Conservation (phyloP, 768 basidiomycete species). For the Rhodotorula paludigena region DNA sequence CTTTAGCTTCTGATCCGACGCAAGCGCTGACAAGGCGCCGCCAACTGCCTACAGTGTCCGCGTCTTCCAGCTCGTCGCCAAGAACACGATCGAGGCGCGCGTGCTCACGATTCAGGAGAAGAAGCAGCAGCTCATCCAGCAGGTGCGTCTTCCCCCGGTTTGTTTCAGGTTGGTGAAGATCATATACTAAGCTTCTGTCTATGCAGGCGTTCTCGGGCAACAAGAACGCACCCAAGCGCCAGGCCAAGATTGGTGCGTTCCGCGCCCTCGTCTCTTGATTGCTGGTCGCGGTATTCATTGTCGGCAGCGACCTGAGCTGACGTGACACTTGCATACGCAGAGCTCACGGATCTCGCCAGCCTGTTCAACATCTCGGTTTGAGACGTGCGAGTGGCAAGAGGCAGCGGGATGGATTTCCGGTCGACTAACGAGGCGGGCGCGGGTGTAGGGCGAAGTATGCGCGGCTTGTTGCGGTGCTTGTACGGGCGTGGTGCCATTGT, state of each 20-base stretch:
- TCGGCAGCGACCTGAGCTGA: no score
- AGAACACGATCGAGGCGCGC: conserved; percentile 41
- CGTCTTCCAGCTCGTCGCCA: conserved; percentile 41
- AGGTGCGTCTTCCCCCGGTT: conserved; percentile 15
- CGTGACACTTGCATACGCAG: neutral
- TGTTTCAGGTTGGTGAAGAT: accelerated
- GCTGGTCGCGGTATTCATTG: no score
- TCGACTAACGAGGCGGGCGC: no score
- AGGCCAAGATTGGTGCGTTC: conserved; percentile 27
- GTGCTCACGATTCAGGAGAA: conserved; percentile 41
- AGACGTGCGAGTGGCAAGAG: neutral
- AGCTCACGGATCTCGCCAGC: conserved; percentile 22
- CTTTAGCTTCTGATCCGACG: neutral
- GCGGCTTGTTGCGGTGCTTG: no score
- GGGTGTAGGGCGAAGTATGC: no score
- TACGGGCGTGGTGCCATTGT: no score
- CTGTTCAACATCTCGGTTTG: conserved; percentile 12
- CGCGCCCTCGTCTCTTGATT: neutral
- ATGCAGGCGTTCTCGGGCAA: conserved; percentile 24
- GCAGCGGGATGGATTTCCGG: no score
- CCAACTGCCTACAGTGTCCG: conserved; percentile 2
- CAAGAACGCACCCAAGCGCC: conserved; percentile 14
- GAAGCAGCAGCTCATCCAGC: conserved; percentile 40
- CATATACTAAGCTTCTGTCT: neutral
- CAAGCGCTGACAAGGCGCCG: neutral